These are phyloP conservation scores for Cydonia oblonga DNA, from an alignment of 331 rosid species.

Conservation along the genomic window DNA sequence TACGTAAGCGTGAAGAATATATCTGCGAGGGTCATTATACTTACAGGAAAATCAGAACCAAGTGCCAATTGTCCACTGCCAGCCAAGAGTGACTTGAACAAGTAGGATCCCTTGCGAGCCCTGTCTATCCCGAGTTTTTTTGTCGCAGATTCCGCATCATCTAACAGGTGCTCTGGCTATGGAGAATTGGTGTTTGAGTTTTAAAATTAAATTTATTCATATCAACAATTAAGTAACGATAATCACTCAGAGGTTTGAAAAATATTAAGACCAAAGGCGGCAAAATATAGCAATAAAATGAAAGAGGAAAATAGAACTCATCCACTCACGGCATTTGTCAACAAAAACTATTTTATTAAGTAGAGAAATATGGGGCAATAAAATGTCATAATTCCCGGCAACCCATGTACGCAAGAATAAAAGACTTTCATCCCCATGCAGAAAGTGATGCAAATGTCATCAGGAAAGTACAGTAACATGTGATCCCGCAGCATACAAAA, in stretches of 20 bases:
- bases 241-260: not conserved
- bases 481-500: not conserved
- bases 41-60: constrained; percentile 94
- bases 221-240: not conserved
- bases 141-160: constrained; percentile 46
- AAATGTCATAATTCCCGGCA: no score
- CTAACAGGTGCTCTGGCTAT: constrained; percentile 79
- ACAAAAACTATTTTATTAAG: no score
- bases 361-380: no score
- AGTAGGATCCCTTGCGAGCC: constrained; percentile 54
- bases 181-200: constrained; percentile 10
- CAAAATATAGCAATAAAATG: not conserved
- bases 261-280: not conserved
- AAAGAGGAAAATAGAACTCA: not conserved
- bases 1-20: no score
- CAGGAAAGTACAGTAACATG: not conserved
- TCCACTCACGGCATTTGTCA: fast-evolving
- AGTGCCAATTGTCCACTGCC: constrained; percentile 35
- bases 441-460: not conserved
- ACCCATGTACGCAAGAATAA: not conserved
- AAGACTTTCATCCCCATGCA: not conserved
- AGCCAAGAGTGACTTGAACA: constrained; percentile 44
- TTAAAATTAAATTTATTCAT: not conserved
- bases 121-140: constrained; percentile 67
- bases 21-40: constrained; percentile 11